Evolutionary conservation across 371 early-diverging fungal genomes (phyloP).

Genomic region (Mucor mucedo): DNA sequence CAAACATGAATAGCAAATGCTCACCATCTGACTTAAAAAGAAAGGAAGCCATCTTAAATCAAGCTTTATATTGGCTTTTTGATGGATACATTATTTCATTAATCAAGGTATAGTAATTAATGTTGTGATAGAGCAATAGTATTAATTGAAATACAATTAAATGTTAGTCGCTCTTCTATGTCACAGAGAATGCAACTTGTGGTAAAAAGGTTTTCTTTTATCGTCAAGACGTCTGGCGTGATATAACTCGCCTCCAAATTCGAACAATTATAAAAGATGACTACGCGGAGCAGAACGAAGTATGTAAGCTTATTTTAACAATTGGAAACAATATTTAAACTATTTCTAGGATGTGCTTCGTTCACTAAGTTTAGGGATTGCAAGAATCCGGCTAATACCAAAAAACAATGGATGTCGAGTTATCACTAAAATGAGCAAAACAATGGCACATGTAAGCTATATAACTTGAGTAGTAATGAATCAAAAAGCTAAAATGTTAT

Average conservation of each 20-base stretch:
- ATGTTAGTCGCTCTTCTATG: slow-evolving; percentile 68
- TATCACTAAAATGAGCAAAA: slow-evolving; percentile 36
- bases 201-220: slow-evolving; percentile 72
- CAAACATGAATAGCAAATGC: not conserved
- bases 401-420: slow-evolving; percentile 19
- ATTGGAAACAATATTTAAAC: not conserved
- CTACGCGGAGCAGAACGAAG: not conserved
- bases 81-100: slow-evolving; percentile 59
- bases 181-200: slow-evolving; percentile 68
- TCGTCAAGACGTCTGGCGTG: slow-evolving; percentile 78
- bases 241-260: no score
- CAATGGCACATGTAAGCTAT: slow-evolving; percentile 17
- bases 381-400: slow-evolving; percentile 15
- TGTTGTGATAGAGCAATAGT: not conserved
- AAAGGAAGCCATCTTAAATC: slow-evolving; percentile 52
- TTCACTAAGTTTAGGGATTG: slow-evolving; percentile 11
- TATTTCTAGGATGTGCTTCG: not conserved
- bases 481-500: no score
- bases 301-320: not conserved
- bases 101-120: slow-evolving; percentile 48
- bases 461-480: not conserved
- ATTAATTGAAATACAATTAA: not conserved
- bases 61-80: slow-evolving; percentile 74
- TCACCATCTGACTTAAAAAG: slow-evolving; percentile 56
- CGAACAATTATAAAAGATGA: not conserved